Percentiles rank a stretch among this genome's conserved stretches.
Conservation (phyloP, 352 stramenopile genomes). For the Aphanomyces invadans region DNA sequence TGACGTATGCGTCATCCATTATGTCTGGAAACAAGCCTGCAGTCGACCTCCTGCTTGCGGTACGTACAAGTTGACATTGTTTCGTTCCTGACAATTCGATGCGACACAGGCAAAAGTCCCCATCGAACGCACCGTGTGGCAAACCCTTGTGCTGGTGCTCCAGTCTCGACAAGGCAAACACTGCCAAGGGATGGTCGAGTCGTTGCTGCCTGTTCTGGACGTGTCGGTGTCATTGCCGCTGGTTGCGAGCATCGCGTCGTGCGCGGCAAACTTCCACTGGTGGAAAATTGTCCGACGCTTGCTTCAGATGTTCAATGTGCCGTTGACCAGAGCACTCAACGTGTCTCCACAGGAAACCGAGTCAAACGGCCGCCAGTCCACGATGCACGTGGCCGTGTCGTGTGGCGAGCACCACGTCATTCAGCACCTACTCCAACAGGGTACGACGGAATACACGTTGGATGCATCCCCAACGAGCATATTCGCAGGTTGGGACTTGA, state of each 20-base stretch:
- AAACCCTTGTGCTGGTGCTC: background rate
- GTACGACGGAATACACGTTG: constrained; percentile 8
- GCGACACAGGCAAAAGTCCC: constrained; percentile 4
- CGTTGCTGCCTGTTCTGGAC: background rate
- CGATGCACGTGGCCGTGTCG: constrained; percentile 9
- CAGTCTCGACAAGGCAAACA: background rate
- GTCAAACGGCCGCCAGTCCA: background rate
- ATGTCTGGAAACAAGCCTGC: background rate
- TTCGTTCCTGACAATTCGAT: background rate
- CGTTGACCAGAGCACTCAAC: background rate
- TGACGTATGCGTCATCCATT: constrained; percentile 7
- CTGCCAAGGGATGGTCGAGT: background rate
- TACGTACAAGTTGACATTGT: background rate
- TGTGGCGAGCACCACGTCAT: constrained; percentile 5
- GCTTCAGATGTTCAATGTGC: constrained; percentile 11
- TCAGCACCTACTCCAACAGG: constrained; percentile 15
- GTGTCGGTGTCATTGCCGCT: background rate
- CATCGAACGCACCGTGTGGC: constrained; percentile 10
- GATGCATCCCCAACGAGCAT: too few relatives aligned
- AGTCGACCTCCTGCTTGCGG: constrained; percentile 3
- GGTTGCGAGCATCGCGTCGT: background rate
- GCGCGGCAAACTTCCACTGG: constrained; percentile 7
- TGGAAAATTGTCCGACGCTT: constrained; percentile 8
- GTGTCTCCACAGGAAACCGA: background rate
- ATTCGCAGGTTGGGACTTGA: background rate